These are phyloP conservation scores for Agastache rugosa DNA, from an alignment of 257 asterid genomes.

Conservation along the genomic window DNA sequence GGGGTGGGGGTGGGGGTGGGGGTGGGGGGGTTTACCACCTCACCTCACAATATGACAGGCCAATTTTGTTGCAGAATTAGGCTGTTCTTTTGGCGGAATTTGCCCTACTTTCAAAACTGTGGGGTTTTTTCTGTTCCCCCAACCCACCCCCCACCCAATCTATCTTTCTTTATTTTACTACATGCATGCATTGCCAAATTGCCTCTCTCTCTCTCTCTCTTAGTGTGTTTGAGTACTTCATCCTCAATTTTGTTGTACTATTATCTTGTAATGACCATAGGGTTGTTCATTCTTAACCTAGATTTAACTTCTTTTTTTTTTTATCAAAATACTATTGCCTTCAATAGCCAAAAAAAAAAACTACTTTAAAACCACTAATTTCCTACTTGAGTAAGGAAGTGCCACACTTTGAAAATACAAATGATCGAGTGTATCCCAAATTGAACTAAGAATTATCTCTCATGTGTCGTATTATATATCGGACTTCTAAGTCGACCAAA, in stretches of 20 bases:
- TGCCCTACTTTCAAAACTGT: slow-evolving; percentile 33
- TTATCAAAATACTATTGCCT: too few species aligned
- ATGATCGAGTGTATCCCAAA: background rate
- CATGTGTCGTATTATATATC: too few species aligned
- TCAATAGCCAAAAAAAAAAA: background rate
- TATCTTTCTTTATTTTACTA: background rate
- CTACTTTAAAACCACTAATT: background rate
- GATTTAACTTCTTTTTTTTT: background rate
- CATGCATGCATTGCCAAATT: slow-evolving; percentile 3
- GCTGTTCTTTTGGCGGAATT: slow-evolving; percentile 42
- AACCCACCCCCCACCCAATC: background rate
- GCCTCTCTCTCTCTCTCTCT: background rate
- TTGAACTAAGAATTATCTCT: too few species aligned
- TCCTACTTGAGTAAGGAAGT: background rate
- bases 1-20: slow-evolving; percentile 45
- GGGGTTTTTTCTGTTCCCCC: slow-evolving; percentile 20
- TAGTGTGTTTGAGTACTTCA: too few species aligned
- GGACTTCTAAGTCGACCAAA: too few species aligned
- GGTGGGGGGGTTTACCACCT: background rate
- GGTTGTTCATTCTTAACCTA: background rate
- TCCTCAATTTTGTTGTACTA: too few species aligned
- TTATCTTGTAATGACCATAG: too few species aligned
- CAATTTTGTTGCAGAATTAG: slow-evolving; percentile 40
- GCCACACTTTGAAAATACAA: background rate
- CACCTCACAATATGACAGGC: slow-evolving; percentile 39